phyloP scores from a whole-genome alignment of 2,329 filamentous ascomycete species.

The Hypoxylon sp. region DNA sequence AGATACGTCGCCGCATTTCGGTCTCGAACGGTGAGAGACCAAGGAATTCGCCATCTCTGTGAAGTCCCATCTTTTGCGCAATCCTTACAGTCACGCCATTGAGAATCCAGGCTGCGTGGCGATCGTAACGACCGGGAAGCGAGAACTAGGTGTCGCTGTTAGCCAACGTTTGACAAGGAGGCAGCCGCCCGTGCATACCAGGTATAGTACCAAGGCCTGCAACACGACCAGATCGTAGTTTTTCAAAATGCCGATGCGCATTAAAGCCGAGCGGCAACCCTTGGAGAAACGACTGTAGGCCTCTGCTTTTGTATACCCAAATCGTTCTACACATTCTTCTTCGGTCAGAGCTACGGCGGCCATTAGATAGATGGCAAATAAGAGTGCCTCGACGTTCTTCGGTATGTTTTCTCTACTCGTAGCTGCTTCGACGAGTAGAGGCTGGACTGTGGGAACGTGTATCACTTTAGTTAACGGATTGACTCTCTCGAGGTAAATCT shows the following conservation, averaged over 20 bases:
- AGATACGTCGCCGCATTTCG: constrained; percentile 75
- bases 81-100: constrained; percentile 72
- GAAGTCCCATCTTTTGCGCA: constrained; percentile 75
- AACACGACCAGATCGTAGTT: constrained; percentile 69
- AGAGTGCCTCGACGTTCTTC: constrained; percentile 69
- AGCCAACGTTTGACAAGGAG: constrained; percentile 11
- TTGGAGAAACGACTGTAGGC: constrained; percentile 65
- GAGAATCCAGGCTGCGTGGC: constrained; percentile 70
- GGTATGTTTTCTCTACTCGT: constrained; percentile 67
- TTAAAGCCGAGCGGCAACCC: constrained; percentile 64
- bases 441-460: constrained; percentile 77
- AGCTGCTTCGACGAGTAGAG: constrained; percentile 72
- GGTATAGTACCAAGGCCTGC: constrained; percentile 69
- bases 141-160: constrained; percentile 59
- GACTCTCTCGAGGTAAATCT: constrained; percentile 78
- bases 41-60: constrained; percentile 69
- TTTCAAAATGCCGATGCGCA: constrained; percentile 68
- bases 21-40: constrained; percentile 72
- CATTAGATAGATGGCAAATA: constrained; percentile 75
- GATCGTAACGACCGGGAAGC: constrained; percentile 68
- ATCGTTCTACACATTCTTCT: constrained; percentile 66
- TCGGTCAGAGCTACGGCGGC: constrained; percentile 67
- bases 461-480: constrained; percentile 71
- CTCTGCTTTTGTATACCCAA: constrained; percentile 63
- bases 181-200: constrained; percentile 55